phyloP scores from a whole-genome alignment of 2,329 filamentous ascomycete species.

The Thermoascus crustaceus region DNA sequence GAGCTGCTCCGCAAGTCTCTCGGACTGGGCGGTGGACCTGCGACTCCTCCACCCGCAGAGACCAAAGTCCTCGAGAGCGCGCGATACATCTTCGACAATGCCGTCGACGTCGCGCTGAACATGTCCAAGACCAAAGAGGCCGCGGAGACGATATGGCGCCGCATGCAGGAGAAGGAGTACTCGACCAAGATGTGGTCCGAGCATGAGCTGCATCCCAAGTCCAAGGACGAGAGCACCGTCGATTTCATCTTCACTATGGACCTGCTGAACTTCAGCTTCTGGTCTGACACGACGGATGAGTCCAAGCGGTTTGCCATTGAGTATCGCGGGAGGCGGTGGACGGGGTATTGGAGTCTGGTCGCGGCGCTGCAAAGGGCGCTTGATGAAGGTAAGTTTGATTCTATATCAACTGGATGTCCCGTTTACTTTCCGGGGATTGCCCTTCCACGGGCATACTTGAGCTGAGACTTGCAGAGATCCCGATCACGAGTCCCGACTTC shows the following conservation, averaged over 20 bases:
- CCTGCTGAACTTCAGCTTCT: conserved; percentile 92
- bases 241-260: conserved; percentile 98
- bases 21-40: conserved; percentile 49
- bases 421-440: not conserved
- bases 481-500: conserved; percentile 80
- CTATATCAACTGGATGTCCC: not conserved
- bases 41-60: conserved; percentile 54
- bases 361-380: conserved; percentile 78
- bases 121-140: conserved; percentile 75
- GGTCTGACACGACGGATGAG: conserved; percentile 63
- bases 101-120: conserved; percentile 84
- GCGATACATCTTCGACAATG: conserved; percentile 82
- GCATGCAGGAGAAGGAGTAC: conserved; percentile 79
- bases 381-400: conserved; percentile 60
- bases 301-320: conserved; percentile 69
- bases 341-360: conserved; percentile 91
- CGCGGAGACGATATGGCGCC: conserved; percentile 65
- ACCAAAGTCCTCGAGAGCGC: conserved; percentile 76
- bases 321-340: conserved; percentile 76
- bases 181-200: conserved; percentile 78
- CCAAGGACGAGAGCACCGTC: conserved; percentile 69
- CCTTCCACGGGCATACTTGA: not conserved
- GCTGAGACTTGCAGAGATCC: conserved; percentile 52
- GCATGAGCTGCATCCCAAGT: conserved; percentile 81
- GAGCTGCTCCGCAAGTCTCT: conserved; percentile 77